Evolutionary conservation across 2,329 filamentous ascomycete genomes (phyloP), one percentile per base, ranked within the genome.

Genomic region (Chrysoporthe deuterocubensis): DNA sequence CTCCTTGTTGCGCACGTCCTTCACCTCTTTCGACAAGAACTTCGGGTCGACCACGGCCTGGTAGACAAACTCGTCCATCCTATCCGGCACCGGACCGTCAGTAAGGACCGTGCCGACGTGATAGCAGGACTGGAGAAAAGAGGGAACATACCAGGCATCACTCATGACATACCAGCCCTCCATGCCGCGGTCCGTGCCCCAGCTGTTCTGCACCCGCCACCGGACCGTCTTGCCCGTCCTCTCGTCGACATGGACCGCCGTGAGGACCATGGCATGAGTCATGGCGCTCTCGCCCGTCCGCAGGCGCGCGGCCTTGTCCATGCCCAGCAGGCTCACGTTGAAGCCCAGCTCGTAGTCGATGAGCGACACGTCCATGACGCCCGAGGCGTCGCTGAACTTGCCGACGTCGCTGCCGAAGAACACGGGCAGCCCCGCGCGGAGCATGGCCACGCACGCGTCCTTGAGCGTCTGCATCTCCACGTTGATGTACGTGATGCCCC

Each of bases 191-290:
- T 75, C 80, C 52, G 87, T 84, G 14, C 91, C 92, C 93, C 93
- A 97, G 66, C 88, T 91, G 76, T 97, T 97, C 84, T 97, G 91
- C 7, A 97, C 92, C 65, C 93, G 83, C 94, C 94, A 97, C 57
- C 93, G 82, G 1, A 93, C 86, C 2, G 88, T 84, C 78, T 88
- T 86, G 1, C 87, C 89, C 1, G 77, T 79, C 68, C 87, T 80
- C 40, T 85, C 82, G 69, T 92, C 90, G 2, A 96, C 77, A 75
- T 97, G 93, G 58, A 97, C 94, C 0, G 88, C 94, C 2, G 93
- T 97, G 70, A 97, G 79, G 0, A 96, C 92, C 94, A 97, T 97
- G 4, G 94, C 94, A 74, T 97, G 94, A 0, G 93, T 97, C 93
- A 97, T 96, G 62, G 87, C 85, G 65, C 87, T 90, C 80, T 96